Evolutionary conservation across 2,329 filamentous ascomycete genomes (phyloP), one percentile per base, ranked within the genome.

Genomic region (Fonsecaea pugnacius): DNA sequence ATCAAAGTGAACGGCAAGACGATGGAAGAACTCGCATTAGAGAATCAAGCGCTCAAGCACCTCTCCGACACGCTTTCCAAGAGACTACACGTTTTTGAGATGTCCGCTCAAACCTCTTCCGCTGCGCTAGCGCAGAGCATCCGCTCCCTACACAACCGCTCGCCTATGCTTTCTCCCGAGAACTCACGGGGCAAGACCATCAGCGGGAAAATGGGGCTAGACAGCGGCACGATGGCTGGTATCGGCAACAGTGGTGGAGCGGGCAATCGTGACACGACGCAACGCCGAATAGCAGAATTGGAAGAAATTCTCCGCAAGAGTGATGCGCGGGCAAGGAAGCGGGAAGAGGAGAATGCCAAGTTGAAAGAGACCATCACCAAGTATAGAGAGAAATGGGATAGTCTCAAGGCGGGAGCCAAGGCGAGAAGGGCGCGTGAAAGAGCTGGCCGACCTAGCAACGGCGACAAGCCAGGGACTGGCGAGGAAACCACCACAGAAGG

Each of bases 31-130:
- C 83, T 98, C 9, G 88, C 90, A 68, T 85, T 94, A 55, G 92
- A 98, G 74, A 99, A 98, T 75, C 85, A 90, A 67, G 91, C 90
- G 9, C 83, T 98, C 57, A 94, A 95, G 72, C 86, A 90, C 63
- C 88, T 92, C 71, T 86, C 96, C 8, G 93, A 98, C 76, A 92
- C 91, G 56, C 85, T 97, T 38, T 91, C 90, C 67, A 91, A 90
- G 71, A 87, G 94, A 0, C 84, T 99, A n/a, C 91, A 95, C 72
- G 90, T 92, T 67, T 99, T 96, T 79, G 94, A 99, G 77, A 89
- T 92, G 43, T 93, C 91, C 71, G 92, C 92, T 0, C 95, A 98
- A 77, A 92, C 89, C 68, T 93, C 90, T 40, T 91, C 90, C 59
- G 86, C 93, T 78, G 91, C 92, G 2, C 84, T 98, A 36, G 91